Evolutionary conservation across 2,329 filamentous ascomycete species (phyloP).

Genomic region (Curvularia sp.): DNA sequence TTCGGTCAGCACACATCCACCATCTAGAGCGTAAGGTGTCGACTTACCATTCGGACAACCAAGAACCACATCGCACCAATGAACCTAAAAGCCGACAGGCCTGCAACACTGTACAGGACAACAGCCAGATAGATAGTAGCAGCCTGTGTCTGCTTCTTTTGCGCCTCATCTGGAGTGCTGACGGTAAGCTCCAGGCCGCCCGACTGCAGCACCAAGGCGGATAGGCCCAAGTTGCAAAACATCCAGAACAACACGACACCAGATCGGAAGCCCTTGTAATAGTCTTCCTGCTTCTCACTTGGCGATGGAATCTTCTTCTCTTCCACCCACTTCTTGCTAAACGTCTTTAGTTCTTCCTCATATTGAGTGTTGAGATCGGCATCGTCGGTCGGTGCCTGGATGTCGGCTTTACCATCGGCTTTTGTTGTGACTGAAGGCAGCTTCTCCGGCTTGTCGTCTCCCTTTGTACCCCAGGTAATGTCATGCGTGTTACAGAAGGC

Average conservation of each 20-base stretch:
- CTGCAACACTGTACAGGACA: conserved; percentile 88
- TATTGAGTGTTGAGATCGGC: conserved; percentile 95
- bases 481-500: conserved; percentile 99
- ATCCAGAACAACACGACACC: conserved; percentile 95
- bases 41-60: conserved; percentile 60
- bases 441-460: conserved; percentile 93
- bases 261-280: conserved; percentile 95
- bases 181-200: conserved; percentile 73
- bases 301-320: conserved; percentile 69
- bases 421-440: conserved; percentile 88
- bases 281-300: conserved; percentile 90
- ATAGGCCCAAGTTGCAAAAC: conserved; percentile 90
- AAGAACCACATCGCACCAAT: conserved; percentile 91
- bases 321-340: conserved; percentile 75
- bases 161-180: conserved; percentile 49
- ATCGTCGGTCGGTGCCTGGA: conserved; percentile 85
- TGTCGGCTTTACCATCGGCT: conserved; percentile 92
- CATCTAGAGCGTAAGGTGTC: not conserved
- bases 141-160: conserved; percentile 60
- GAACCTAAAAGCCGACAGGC: conserved; percentile 83
- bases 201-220: conserved; percentile 83
- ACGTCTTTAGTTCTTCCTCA: conserved; percentile 79
- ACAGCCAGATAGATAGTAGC: conserved; percentile 85
- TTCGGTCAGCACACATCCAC: conserved; percentile 35
- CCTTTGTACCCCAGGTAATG: conserved; percentile 97